Base-by-base conservation (phyloP, 1,284 basidiomycete species). In the Rhodotorula sp. region DNA sequence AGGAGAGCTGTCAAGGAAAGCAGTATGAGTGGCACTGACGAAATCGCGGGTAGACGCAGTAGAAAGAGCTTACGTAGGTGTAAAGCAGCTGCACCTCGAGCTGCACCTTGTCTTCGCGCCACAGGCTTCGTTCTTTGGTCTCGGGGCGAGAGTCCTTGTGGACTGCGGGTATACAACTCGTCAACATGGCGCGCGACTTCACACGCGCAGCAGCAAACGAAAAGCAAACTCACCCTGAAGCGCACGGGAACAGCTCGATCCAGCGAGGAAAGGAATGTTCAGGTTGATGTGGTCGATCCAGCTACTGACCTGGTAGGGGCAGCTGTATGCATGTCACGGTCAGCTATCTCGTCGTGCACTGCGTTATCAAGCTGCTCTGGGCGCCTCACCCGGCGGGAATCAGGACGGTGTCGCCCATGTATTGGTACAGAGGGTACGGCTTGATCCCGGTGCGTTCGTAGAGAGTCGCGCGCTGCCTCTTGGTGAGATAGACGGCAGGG, bases 21-120 rank as follows among this genome's bases (percentile, higher is more conserved):
- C 2, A 4, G 31, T 18, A 34, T 39, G 4, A n/a, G 49, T 3
- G 31, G 7, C 4, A 6, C 21, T 12, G 16, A 3, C 2, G n/a
- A 39, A n/a, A 3, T 20, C 14, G 2, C 10, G 61, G 39, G 56
- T 1, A n/a, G 6, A 18, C 1, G 34, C 6, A 5, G 34, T 34
- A 34, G 34, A 14, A 3, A 16, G 6, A n/a, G 46, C 74, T 48
- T 12, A 75, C 74, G 71, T 69, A 76, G 34, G 69, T 57, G 62
- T 68, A 73, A 46, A 69, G 58, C 6, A 76, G 59, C 62, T 67
- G 63, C 26, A 51, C 90, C 77, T 90, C 86, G 76, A 97, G 84
- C 83, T 96, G 93, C 75, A 97, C 83, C 7, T 94, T 90, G 79
- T 97, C 94, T 80, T 95, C 91, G 83, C 95, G 95, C 94, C 94